Base-by-base conservation (phyloP, 805 yeast species). In the Nakazawaea ernobii region DNA sequence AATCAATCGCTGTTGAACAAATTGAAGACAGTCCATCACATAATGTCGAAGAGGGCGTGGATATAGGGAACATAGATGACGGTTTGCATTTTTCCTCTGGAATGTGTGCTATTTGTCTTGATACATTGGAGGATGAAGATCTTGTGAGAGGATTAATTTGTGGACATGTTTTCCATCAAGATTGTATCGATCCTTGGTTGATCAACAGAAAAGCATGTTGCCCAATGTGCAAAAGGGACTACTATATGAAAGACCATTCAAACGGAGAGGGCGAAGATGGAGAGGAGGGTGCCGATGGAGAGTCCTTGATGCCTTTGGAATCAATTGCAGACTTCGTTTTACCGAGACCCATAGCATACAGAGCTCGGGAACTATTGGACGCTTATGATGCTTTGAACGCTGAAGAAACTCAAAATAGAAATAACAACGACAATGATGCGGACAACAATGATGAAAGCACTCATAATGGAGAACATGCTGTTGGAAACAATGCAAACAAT, bases 101-200 rank as follows among this genome's bases (percentile, higher is more conserved):
- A 9, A 62, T 75, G 1, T 86, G 95, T 69, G 90, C 92, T 10
- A 83, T 86, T 53, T 86, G 95, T 62, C 70, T 87, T 32, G 95
- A 86, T 36, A 61, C 68, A 4, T 71, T 84, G 46, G 84, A 79
- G 52, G 75, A 75, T 43, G 80, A 74, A 11, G 88, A 84, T 45
- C 59, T 62, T 1, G 88, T 87, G 1, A 75, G 95, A 43, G 88
- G 88, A 0, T 70, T 88, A 39, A 69, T 85, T 9, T 87, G 96
- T 66, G 89, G 90, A 3, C 96, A 87, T 63, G 89, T 84, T 2
- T 87, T 82, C 73, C 96, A 87, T 58, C 71, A 82, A 20, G 82
- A 75, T 14, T 87, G 96, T 63, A 73, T 88, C 45, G 89, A 84
- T 53, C 91, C 91, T 1, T 87, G 95, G 95, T 67, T 87, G 41